Percentiles rank a stretch among this genome's conserved stretches.
Evolutionary conservation across 1,284 basidiomycete genomes (phyloP).

Genomic region (Cutaneotrichosporon sp.): DNA sequence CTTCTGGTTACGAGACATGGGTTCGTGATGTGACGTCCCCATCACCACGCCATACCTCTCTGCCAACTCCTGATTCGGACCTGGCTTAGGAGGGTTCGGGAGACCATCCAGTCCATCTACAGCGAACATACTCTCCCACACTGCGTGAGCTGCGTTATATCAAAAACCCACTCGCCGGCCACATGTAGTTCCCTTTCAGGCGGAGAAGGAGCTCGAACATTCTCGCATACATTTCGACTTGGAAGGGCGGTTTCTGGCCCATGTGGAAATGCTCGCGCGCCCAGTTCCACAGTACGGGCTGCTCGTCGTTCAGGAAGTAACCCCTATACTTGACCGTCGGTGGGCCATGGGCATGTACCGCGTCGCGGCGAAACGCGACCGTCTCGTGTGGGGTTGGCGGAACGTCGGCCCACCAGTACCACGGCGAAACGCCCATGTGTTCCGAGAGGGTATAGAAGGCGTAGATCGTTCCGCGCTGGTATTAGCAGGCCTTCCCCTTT

Average conservation of each 20-base stretch:
- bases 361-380: constrained; percentile 57
- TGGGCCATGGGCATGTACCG: constrained; percentile 62
- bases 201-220: constrained; percentile 63
- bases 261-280: constrained; percentile 65
- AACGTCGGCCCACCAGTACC: constrained; percentile 63
- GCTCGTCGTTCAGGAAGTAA: constrained; percentile 63
- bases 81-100: constrained; percentile 26
- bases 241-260: constrained; percentile 58
- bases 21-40: constrained; percentile 56
- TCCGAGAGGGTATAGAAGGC: constrained; percentile 68
- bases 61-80: constrained; percentile 63
- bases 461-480: constrained; percentile 58
- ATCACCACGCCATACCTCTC: constrained; percentile 69
- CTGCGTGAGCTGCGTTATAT: constrained; percentile 8
- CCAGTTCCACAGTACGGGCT: constrained; percentile 61
- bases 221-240: constrained; percentile 60
- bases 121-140: constrained; percentile 61
- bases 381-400: constrained; percentile 58
- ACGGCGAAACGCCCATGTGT: constrained; percentile 60
- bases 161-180: constrained; percentile 50
- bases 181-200: constrained; percentile 67
- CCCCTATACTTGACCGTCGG: constrained; percentile 70
- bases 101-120: constrained; percentile 59
- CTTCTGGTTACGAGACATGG: constrained; percentile 36
- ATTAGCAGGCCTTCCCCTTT: neutral